Percentiles rank a stretch among this genome's conserved stretches.
phyloP scores from a whole-genome alignment of 768 basidiomycete species.

The Heimioporus sp. region DNA sequence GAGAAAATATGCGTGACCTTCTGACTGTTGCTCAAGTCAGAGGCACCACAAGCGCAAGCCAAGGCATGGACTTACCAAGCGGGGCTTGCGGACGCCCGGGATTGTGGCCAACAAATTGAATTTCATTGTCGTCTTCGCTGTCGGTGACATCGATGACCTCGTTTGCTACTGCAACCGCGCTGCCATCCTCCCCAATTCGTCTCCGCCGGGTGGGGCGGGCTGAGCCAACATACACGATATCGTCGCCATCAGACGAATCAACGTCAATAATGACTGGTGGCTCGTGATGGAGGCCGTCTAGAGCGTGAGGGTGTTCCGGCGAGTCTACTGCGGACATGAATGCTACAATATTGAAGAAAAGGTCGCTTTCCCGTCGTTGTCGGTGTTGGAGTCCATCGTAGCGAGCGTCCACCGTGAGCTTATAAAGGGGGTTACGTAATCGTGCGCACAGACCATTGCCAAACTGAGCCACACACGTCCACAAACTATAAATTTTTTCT shows the following conservation, averaged over 20 bases:
- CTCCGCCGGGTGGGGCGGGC: conserved; percentile 25
- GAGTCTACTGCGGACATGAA: conserved; percentile 23
- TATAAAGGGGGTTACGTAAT: conserved; percentile 26
- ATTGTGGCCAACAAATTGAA: conserved; percentile 26
- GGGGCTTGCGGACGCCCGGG: conserved; percentile 15
- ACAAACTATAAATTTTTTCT: conserved; percentile 26
- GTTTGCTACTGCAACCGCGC: conserved; percentile 11
- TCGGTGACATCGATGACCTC: conserved; percentile 37
- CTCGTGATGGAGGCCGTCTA: conserved; percentile 14
- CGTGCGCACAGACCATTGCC: conserved; percentile 30
- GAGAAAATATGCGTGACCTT: conserved; percentile 37
- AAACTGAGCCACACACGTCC: conserved; percentile 27
- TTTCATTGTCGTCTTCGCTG: conserved; percentile 39
- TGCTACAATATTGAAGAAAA: neutral
- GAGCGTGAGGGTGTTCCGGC: neutral
- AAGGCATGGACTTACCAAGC: conserved; percentile 13
- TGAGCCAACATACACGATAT: conserved; percentile 26
- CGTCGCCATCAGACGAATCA: conserved; percentile 39
- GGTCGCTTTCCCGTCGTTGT: conserved; percentile 14
- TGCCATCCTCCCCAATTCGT: conserved; percentile 21
- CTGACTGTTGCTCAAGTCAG: conserved; percentile 7
- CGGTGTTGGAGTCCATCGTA: conserved; percentile 12
- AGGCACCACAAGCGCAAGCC: neutral
- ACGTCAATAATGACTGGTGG: conserved; percentile 43
- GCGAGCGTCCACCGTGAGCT: neutral